Percentiles rank a stretch among this genome's conserved stretches.
These are phyloP conservation scores for Acanthochlamys bracteata DNA, from an alignment of 106 monocot genomes.

Conservation along the genomic window DNA sequence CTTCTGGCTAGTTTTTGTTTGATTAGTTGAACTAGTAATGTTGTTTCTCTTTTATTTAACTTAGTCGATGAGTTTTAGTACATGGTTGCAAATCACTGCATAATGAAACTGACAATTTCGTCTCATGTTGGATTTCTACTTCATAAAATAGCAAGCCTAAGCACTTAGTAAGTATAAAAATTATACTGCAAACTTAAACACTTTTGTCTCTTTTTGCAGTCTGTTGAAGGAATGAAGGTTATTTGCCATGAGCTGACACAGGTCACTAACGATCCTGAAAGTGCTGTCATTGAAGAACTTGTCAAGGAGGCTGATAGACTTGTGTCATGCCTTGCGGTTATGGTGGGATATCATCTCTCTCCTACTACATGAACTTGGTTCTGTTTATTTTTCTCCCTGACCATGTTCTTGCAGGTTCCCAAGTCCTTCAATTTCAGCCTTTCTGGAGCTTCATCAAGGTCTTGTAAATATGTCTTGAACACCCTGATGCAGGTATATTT, in stretches of 20 bases:
- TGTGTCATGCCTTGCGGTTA: conserved; percentile 75
- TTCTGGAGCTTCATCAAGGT: conserved; percentile 93
- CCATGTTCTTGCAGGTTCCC: conserved; percentile 55
- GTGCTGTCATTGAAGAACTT: conserved; percentile 64
- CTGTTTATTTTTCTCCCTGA: background rate
- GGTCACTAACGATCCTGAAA: conserved; percentile 57
- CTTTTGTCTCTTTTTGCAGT: conserved; percentile 52
- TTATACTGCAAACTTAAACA: no score
- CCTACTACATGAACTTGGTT: background rate
- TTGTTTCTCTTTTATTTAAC: no score
- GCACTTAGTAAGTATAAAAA: no score
- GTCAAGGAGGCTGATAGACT: conserved; percentile 80
- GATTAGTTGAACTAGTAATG: no score
- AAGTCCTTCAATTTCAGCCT: conserved; percentile 88
- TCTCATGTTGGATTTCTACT: no score
- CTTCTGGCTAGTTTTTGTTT: no score
- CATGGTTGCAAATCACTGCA: no score
- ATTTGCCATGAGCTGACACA: conserved; percentile 89
- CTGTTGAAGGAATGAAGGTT: conserved; percentile 99
- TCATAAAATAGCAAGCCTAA: no score
- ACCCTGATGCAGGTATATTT: conserved; percentile 88
- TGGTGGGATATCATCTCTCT: conserved; percentile 41
- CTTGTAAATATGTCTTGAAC: conserved; percentile 98
- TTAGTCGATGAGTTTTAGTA: no score
- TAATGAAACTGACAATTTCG: no score